Conservation (phyloP, 2,329 filamentous ascomycete species). For the Neofusicoccum sp. region DNA sequence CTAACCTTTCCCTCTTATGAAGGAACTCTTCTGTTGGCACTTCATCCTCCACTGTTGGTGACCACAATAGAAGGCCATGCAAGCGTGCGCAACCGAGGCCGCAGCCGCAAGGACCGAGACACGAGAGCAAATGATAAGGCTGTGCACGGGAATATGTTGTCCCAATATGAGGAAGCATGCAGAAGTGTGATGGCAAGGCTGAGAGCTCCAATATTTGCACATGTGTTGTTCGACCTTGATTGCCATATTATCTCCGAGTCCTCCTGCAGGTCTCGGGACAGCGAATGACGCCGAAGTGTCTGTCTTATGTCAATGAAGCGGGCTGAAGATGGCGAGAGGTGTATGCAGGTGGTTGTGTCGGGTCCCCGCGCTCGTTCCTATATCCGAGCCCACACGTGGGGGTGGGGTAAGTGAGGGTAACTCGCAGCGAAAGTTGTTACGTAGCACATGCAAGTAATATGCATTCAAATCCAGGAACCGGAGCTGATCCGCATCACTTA, state of each 20-base stretch:
- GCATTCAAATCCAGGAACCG: constrained; percentile 1
- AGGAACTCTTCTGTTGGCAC: no score
- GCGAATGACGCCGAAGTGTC: neutral
- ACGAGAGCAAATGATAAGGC: neutral
- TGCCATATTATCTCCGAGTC: neutral
- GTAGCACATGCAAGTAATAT: neutral
- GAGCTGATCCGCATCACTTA: neutral
- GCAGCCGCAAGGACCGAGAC: neutral
- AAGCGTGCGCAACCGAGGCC: neutral
- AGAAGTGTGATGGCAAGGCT: neutral
- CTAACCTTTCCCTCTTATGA: no score
- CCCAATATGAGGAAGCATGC: neutral
- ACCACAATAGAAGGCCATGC: neutral
- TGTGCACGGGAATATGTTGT: neutral
- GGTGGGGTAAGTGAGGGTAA: neutral
- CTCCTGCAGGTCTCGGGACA: neutral
- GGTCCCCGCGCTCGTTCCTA: neutral
- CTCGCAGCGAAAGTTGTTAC: neutral
- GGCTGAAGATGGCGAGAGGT: neutral
- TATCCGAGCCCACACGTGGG: neutral
- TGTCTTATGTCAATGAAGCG: neutral
- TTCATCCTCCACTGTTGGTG: no score
- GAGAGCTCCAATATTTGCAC: no score
- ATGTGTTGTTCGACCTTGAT: no score
- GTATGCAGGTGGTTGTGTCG: neutral